Evolutionary conservation across 139 green algal genomes (phyloP).

Genomic region (Chlamydomonas schloesseri): DNA sequence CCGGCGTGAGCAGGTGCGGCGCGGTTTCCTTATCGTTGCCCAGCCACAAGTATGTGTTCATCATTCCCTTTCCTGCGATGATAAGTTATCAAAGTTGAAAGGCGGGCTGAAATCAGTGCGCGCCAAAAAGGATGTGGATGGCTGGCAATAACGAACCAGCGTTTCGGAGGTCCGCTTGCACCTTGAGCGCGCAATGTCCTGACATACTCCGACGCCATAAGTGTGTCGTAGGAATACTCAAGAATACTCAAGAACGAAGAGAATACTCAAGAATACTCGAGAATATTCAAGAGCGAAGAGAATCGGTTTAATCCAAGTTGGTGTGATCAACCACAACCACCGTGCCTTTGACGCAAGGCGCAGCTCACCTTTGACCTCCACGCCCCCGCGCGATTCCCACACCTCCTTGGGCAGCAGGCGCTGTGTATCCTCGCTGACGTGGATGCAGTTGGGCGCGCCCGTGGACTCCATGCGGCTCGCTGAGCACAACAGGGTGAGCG

Average conservation of each 20-base stretch:
- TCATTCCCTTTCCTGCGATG: slow-evolving; percentile 15
- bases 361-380: slow-evolving; percentile 13
- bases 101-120: background rate
- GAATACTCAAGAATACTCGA: too few relatives aligned
- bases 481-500: background rate
- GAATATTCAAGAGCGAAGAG: too few relatives aligned
- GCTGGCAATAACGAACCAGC: too few relatives aligned
- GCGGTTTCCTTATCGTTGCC: slow-evolving; percentile 19
- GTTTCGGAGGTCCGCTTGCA: too few relatives aligned
- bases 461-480: slow-evolving; percentile 43
- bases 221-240: too few relatives aligned
- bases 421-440: background rate
- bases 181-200: too few relatives aligned
- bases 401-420: background rate
- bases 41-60: slow-evolving; percentile 29
- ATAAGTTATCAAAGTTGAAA: background rate
- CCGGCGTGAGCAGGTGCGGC: background rate
- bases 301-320: too few relatives aligned
- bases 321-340: too few relatives aligned
- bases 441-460: slow-evolving; percentile 14
- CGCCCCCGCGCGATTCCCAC: slow-evolving; percentile 6
- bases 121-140: background rate
- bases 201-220: too few relatives aligned
- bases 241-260: too few relatives aligned
- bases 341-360: too few relatives aligned